phyloP scores from a whole-genome alignment of 148 eudicot genomes.

The Persicaria tinctoria region DNA sequence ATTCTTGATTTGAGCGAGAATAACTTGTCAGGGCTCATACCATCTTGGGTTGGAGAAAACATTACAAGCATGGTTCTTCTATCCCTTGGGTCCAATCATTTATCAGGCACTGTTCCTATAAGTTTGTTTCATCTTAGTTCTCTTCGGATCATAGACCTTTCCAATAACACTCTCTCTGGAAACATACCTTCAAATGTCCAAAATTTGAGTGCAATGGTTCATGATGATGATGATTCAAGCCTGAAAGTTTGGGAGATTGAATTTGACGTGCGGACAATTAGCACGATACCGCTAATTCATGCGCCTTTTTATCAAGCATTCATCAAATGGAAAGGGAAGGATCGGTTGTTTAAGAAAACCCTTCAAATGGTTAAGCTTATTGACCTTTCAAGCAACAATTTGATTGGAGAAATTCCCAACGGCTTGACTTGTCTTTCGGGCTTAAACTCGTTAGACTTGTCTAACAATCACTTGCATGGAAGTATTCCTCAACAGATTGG shows the following conservation, averaged over 20 bases:
- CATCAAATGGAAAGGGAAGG: neutral
- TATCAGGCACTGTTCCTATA: neutral
- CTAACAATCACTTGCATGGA: too few species aligned
- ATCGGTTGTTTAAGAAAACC: too few species aligned
- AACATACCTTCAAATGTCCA: neutral
- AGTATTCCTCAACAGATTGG: neutral
- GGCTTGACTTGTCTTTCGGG: neutral
- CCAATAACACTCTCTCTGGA: neutral
- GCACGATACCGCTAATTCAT: too few species aligned
- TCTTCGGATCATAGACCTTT: neutral
- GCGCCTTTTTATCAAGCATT: neutral
- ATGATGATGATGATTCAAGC: neutral
- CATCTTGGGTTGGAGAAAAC: neutral
- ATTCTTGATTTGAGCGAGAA: neutral
- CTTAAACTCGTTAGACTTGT: neutral
- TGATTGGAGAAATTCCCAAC: too few species aligned
- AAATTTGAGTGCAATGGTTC: neutral
- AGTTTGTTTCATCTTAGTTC: neutral
- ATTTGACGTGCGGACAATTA: fast-evolving
- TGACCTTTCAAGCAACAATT: too few species aligned
- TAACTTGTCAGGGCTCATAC: neutral
- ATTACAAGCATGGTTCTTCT: neutral
- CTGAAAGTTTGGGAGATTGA: too few species aligned
- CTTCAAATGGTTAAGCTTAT: too few species aligned
- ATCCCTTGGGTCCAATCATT: neutral